Evolutionary conservation across 352 stramenopile genomes (phyloP), one percentile per base, ranked within the genome.

Genomic region (Phytophthora lateralis): DNA sequence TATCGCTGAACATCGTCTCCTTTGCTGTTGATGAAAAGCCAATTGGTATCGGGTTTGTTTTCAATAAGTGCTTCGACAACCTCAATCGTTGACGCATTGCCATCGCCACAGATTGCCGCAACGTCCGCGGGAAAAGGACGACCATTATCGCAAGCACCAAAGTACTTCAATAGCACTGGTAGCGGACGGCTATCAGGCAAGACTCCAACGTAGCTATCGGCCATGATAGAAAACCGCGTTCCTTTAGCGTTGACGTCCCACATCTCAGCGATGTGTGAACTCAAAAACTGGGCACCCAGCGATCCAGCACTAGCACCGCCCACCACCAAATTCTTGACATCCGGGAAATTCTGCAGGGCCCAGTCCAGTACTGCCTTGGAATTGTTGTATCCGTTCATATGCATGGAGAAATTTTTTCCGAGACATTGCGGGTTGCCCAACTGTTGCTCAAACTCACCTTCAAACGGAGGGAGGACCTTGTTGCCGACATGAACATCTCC

Each of bases 1-100:
- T 78, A 68, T 21, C 79, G 72, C 58, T 89, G 79, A 4, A 66
- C 74, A 24, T 69, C 51, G 66, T 89, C 79, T 42, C 43, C 64
- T 59, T 80, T 83, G 34, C 72, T 84, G 72, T 86, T 71, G 18
- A 85, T 70, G 56, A 83, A 86, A 10, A 89, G 63, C 79, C 79
- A 89, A 38, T 82, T 65, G 49, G 50, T 60, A n/a, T 45, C 68
- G 18, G 74, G 59, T 29, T 61, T 69, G 34, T 70, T 41, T 30
- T 77, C 43, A 45, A 87, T 66, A 46, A 87, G 65, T 1, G 69
- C 51, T 29, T 63, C 49, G 20, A 86, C 49, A 6, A 89, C 43
- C 12, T 85, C 73, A 6, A 39, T 45, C 3, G 76, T 63, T 14
- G 70, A 74, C 18, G 71, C 52, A 9, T 54, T 75, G 20, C 63